Base-by-base conservation (phyloP, 2,329 filamentous ascomycete genomes). In the Colletotrichum endophyticum region DNA sequence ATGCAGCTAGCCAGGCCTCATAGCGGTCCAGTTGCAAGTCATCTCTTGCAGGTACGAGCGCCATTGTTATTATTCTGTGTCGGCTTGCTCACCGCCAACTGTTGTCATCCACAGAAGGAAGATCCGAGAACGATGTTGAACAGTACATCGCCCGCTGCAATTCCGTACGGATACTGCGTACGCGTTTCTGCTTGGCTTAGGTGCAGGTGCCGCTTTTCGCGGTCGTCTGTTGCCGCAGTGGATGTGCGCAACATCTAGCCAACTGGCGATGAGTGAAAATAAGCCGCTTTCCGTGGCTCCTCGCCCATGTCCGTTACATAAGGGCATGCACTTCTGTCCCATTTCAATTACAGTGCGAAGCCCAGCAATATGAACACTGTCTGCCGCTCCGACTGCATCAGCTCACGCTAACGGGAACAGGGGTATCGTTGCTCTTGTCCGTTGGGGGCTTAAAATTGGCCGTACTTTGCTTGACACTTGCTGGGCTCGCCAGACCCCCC, bases 361-460 rank as follows among this genome's bases (percentile, higher is more conserved):
- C 8, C 27, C 15, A 5, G 4, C 2, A 6, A 19, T 8, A 6
- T 12, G 44, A 8, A 6, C 57, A 69, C 70, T 73, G 73, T 39
- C 9, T 34, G 9, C 25, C 64, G 8, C 53, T 27, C 34, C 30
- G 44, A 53, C 44, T 53, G 44, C 70, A 64, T 66, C 44, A 39
- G 66, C n/a, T 44, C 56, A 66, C 68, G 53, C 70, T 62, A 62
- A 49, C 22, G 36, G 25, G 30, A 62, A n/a, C 13, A 57, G 72
- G 69, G 62, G 28, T 15, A 13, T 19, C 16, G 30, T 28, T n/a
- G 62, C 59, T 71, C 70, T 28, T 76, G 73, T 34, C 39, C 15
- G 64, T 73, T 73, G 73, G 73, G 73, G 73, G 70, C 73, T 69
- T 69, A 39, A 75, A 74, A 69, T 73, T 76, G 63, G 63, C 63